Evolutionary conservation across 371 early-diverging fungal species (phyloP).

Genomic region (Blakeslea trispora): DNA sequence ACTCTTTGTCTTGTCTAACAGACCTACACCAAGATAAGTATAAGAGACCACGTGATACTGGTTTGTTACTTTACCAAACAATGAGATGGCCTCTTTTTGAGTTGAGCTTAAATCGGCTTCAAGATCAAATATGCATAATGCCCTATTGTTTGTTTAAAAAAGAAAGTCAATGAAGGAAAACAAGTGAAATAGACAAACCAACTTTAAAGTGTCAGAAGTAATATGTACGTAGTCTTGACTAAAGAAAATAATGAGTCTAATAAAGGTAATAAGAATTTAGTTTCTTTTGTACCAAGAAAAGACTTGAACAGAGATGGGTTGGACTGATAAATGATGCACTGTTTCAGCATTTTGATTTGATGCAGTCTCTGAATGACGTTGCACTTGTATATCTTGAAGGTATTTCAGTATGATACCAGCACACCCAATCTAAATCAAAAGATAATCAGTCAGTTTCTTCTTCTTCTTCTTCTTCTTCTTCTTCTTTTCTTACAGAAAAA

Average conservation of each 20-base stretch:
- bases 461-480: no score
- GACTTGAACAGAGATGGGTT: slow-evolving; percentile 27
- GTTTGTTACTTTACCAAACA: slow-evolving; percentile 64
- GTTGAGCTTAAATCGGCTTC: slow-evolving; percentile 71
- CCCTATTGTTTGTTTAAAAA: slow-evolving; percentile 32
- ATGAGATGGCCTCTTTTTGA: slow-evolving; percentile 67
- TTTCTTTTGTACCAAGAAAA: slow-evolving; percentile 26
- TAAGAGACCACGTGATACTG: background rate
- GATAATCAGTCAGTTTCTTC: no score
- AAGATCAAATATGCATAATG: slow-evolving; percentile 68
- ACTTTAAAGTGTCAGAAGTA: slow-evolving; percentile 59
- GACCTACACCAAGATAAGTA: slow-evolving; percentile 40
- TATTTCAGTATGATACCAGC: slow-evolving; percentile 64
- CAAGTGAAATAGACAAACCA: no score
- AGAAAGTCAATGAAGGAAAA: background rate
- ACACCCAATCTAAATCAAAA: slow-evolving; percentile 54
- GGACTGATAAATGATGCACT: slow-evolving; percentile 18
- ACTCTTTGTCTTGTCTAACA: slow-evolving; percentile 66
- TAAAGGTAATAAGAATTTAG: background rate
- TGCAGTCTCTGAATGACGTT: background rate
- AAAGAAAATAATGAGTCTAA: no score
- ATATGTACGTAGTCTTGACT: slow-evolving; percentile 54
- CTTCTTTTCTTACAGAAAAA: slow-evolving; percentile 19
- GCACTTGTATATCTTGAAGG: slow-evolving; percentile 34
- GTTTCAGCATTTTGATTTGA: slow-evolving; percentile 19